Conservation (phyloP, 192 early-diverging fungal genomes). For the Phlyctochytrium arcticum region DNA sequence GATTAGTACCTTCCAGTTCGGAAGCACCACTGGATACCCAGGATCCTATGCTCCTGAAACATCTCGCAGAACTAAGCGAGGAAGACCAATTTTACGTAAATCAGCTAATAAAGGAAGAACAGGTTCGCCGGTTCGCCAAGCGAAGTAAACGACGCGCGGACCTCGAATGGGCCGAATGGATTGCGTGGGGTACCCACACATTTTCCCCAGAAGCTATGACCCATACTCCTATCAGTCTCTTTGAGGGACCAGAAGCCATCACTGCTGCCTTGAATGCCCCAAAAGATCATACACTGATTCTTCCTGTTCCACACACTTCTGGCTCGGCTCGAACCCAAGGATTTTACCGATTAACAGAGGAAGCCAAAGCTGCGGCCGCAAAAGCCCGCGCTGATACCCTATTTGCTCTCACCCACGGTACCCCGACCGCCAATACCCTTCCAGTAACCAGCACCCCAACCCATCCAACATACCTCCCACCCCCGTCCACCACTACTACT, state of each 20-base stretch:
- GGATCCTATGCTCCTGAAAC: neutral
- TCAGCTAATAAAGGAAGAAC: constrained; percentile 1
- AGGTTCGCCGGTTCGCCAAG: too few species aligned
- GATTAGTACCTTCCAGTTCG: neutral
- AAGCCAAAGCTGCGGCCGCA: constrained; percentile 51
- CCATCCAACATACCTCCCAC: constrained; percentile 14
- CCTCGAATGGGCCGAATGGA: neutral
- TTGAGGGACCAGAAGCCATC: too few species aligned
- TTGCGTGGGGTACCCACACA: neutral
- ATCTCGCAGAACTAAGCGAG: neutral
- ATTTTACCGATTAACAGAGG: constrained; percentile 63
- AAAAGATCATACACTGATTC: neutral
- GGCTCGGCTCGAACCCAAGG: constrained; percentile 84
- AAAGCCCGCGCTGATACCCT: constrained; percentile 52
- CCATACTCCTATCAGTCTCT: too few species aligned
- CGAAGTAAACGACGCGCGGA: neutral
- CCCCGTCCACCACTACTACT: neutral
- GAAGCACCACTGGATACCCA: constrained; percentile 1
- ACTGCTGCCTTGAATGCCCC: neutral
- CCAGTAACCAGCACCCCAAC: neutral
- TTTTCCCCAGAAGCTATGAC: neutral
- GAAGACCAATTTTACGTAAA: constrained; percentile 1
- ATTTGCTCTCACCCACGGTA: constrained; percentile 21
- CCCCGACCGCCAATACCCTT: neutral
- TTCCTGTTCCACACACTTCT: constrained; percentile 40